Evolutionary conservation across 2,329 filamentous ascomycete species (phyloP), one percentile per base, ranked within the genome.

Genomic region (Pseudocercospora cruenta): DNA sequence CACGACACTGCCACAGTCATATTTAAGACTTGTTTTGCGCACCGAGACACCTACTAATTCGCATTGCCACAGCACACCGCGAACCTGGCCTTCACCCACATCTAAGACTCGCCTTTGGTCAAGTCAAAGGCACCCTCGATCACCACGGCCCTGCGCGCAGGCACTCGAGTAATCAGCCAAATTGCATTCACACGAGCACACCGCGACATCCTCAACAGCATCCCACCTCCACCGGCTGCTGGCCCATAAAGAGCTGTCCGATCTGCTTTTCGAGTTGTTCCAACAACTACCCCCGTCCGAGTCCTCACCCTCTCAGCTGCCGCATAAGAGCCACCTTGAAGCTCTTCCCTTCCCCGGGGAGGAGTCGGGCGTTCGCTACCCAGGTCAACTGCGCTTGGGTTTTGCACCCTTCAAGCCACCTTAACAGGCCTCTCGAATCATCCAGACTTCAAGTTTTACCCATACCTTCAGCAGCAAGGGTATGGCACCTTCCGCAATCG

Each of bases 331-430:
- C 90, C 88, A 88, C 90, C 90, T 88, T 88, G 87, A 90, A 91
- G 91, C 94, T 96, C 94, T 98, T 98, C 94, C 94, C 97, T 85
- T 85, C 82, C 85, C 85, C 82, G 94, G 94, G 95, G 95, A 94
- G 96, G 95, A 95, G 93, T 97, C 93, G 91, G 93, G 93, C 91
- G 92, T 92, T 93, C 91, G 93, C 90, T 92, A 79, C 76, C 77
- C 67, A 73, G 67, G 71, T 69, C 67, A 69, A 91, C 88, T 89
- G 90, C 87, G 90, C 86, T 86, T 91, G 87, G 92, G 90, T 90
- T 91, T 92, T 87, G 91, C 92, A 86, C 91, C 90, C 84, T 96
- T 94, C 85, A 91, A 92, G 88, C 95, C 95, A 82, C 95, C 95
- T 81, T 98, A 98, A 93, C 84, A 90, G 80, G 70, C 71, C 77